Evolutionary conservation across 305 asterid genomes (phyloP), one percentile per base, ranked within the genome.

Genomic region (Fraxinus floribunda): DNA sequence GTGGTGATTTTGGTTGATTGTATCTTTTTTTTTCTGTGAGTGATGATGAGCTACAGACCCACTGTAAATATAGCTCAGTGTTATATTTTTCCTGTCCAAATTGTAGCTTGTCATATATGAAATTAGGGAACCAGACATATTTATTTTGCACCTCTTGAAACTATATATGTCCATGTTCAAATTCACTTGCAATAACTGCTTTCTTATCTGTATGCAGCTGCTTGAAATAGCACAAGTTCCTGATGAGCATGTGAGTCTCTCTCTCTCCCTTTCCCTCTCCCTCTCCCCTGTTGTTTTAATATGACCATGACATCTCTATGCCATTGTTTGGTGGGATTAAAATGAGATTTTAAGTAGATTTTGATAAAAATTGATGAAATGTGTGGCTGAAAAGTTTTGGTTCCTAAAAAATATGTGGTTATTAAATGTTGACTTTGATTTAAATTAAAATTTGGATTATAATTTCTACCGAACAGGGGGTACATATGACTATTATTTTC

Each of bases 221-320:
- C 90, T 95, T 89, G 98, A 95, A 90, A 93, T 95, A 73, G 98
- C 98, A 34, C 98, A 95, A 86, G 98, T 95, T 70, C 88, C 98
- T 71, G 98, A 94, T 86, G 93, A 90, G 88, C 93, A 93, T 83
- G 98, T 94, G 86, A 89, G 95, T 85, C 78, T 81, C 22, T 66
- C 86, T 81, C 82, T 75, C 80, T 71, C 68, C 16, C n/a, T 11
- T 4, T 83, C 80, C 81, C 26, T 66, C 10, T 5, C 0, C 4
- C 0, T 66, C 10, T 1, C 0, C 0, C 0, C 73, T 24, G 4
- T 24, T 22, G 32, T 66, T 66, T 66, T 22, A 9, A 66, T 26
- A n/a, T 26, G 29, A 66, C 35, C 73, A n/a, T 4, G n/a, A 66
- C 22, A 60, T 66, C 73, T 34, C 36, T 34, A 34, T 34, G 36